Percentiles rank a stretch among this genome's conserved stretches.
phyloP scores from a whole-genome alignment of 129 eudicot species.

The Saposhnikovia divaricata region DNA sequence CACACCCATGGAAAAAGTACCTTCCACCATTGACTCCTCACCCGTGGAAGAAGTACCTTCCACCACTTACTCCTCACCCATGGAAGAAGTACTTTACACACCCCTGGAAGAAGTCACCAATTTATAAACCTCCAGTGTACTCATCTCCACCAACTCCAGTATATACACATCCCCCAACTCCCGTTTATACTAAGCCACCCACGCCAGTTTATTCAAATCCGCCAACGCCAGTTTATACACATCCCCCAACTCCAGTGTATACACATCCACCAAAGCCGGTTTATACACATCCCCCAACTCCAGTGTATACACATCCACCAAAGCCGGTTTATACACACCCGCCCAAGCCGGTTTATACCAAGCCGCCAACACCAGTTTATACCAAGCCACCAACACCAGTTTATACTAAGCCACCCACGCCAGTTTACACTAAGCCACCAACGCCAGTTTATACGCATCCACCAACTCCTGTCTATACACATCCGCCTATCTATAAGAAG shows the following conservation, averaged over 20 bases:
- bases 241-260: conserved; percentile 8
- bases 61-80: conserved; percentile 30
- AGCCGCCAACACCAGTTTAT: not conserved
- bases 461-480: not conserved
- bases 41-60: conserved; percentile 21
- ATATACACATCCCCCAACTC: not conserved
- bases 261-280: conserved; percentile 4
- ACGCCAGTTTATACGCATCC: conserved; percentile 12
- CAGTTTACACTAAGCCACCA: conserved; percentile 12
- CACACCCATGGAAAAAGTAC: conserved; percentile 30
- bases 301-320: not conserved
- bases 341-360: not conserved
- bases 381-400: conserved; percentile 13
- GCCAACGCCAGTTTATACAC: not conserved
- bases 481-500: conserved; percentile 13
- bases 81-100: conserved; percentile 15
- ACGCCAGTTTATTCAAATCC: not conserved
- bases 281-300: not conserved
- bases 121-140: not conserved
- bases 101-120: conserved; percentile 16
- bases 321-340: not conserved
- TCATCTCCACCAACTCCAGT: not conserved
- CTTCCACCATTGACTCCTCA: conserved; percentile 35
- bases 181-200: not conserved
- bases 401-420: conserved; percentile 11